Evolutionary conservation across 352 stramenopile genomes (phyloP).

Genomic region (Globisporangium spinosum): DNA sequence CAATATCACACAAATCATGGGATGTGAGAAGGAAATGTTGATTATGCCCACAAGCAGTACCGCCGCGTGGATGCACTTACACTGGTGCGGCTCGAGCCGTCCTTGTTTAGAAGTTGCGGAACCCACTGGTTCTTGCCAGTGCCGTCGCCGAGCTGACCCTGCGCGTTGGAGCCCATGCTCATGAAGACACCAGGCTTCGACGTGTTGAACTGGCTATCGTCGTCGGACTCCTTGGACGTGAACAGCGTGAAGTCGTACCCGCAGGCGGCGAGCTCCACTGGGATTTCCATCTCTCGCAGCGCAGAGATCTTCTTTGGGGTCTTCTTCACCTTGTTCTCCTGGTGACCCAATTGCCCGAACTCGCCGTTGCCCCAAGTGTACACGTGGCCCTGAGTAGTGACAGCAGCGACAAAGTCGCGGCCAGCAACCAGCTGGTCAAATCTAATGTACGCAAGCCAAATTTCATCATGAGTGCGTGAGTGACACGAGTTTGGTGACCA

Average conservation of each 20-base stretch:
- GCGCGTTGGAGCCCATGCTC: conserved; percentile 72
- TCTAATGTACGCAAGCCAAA: conserved; percentile 20
- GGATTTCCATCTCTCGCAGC: conserved; percentile 71
- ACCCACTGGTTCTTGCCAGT: conserved; percentile 82
- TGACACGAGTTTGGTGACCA: neutral
- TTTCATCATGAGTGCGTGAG: conserved; percentile 4
- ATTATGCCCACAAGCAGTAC: neutral
- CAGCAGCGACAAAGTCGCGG: conserved; percentile 51
- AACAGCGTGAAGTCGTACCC: conserved; percentile 72
- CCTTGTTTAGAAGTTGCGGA: conserved; percentile 72
- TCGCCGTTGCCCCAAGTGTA: conserved; percentile 84
- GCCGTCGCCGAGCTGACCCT: conserved; percentile 65
- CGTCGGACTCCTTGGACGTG: conserved; percentile 57
- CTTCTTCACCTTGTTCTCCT: conserved; percentile 87
- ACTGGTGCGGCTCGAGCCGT: conserved; percentile 48
- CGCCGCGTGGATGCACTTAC: conserved; percentile 23
- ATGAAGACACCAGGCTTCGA: conserved; percentile 76
- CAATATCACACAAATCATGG: neutral
- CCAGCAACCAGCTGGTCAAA: conserved; percentile 56
- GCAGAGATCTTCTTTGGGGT: conserved; percentile 83
- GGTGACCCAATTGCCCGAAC: conserved; percentile 70
- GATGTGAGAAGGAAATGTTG: neutral
- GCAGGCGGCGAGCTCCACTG: conserved; percentile 50
- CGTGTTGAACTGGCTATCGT: conserved; percentile 75
- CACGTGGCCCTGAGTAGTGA: conserved; percentile 60